Evolutionary conservation across 495 filamentous ascomycete genomes (phyloP), one percentile per base, ranked within the genome.

Genomic region (Elaphomyces granulatus): DNA sequence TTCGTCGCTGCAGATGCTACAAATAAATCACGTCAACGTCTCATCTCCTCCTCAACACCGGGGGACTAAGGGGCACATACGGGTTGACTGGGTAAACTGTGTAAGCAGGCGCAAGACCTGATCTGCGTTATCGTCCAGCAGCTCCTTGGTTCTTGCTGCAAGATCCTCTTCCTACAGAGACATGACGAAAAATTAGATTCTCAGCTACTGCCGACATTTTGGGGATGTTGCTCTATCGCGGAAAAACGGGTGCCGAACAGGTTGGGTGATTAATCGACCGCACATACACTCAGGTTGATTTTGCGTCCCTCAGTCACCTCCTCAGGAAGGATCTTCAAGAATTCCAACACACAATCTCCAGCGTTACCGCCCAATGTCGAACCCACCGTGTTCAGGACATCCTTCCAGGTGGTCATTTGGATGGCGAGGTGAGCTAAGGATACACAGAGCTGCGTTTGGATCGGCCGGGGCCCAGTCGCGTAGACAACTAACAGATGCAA

Each of bases 291-390:
- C 61, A 99, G 71, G 71, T 83, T 92, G 72, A 96, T 93, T 67
- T 94, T 96, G 61, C 90, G 83, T 61, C 92, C 90, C 68, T 96
- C 90, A 36, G 84, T 96, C 57, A 99, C 92, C 72, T 99, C 90
- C 68, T 99, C 90, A 15, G 90, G 90, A 34, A 99, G 75, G 51
- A 99, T 87, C 54, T 78, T 86, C 40, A 99, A 68, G 60, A 99
- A 96, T 54, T 96, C 92, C 45, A 99, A 63, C 47, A 95, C 80
- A 55, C 82, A 87, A 38, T 87, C 78, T 47, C 80, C 73, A 33
- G 81, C 75, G 47, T 77, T 77, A 53, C 73, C 76, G 36, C 88
- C 85, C 32, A 99, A 68, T 10, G 78, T 69, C 21, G 76, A 69
- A 16, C 92, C 84, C 20, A 96, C 81, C 20, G 76, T 71, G 15